Evolutionary conservation across 1,139 yeast genomes (phyloP).

Genomic region (Suhomyces kunorum): DNA sequence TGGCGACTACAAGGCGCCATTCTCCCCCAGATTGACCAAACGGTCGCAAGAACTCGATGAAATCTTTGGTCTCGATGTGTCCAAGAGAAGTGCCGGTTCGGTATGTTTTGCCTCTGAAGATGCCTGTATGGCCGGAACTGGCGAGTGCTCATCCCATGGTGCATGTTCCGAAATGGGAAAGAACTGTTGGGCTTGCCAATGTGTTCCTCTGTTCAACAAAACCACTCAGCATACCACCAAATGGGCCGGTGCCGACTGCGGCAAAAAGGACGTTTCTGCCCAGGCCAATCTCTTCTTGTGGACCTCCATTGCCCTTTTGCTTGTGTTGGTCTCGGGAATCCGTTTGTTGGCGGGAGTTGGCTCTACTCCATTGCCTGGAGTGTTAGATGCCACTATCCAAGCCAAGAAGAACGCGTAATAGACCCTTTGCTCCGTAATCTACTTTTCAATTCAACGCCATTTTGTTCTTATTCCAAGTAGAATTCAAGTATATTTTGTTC

Average conservation of each 20-base stretch:
- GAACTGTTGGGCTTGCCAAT: slow-evolving; percentile 59
- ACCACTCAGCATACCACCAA: slow-evolving; percentile 52
- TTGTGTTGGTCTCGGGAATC: slow-evolving; percentile 53
- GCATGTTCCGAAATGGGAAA: slow-evolving; percentile 44
- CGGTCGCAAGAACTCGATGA: slow-evolving; percentile 22
- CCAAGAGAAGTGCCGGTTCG: slow-evolving; percentile 22
- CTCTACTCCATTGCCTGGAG: slow-evolving; percentile 65
- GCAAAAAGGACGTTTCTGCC: slow-evolving; percentile 63
- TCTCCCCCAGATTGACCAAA: slow-evolving; percentile 8
- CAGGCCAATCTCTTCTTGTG: slow-evolving; percentile 69
- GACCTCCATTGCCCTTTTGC: slow-evolving; percentile 53
- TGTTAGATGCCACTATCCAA: slow-evolving; percentile 58
- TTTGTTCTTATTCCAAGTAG: too few species aligned
- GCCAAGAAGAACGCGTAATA: slow-evolving; percentile 33
- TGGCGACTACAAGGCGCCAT: slow-evolving; percentile 7
- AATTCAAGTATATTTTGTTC: too few species aligned
- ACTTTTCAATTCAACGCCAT: slow-evolving; percentile 1
- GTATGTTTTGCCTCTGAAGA: slow-evolving; percentile 48
- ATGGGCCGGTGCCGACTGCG: slow-evolving; percentile 71
- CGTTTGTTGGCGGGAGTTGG: slow-evolving; percentile 57
- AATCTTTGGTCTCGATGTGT: slow-evolving; percentile 26
- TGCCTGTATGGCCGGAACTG: slow-evolving; percentile 54
- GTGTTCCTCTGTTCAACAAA: slow-evolving; percentile 52
- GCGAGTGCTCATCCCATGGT: slow-evolving; percentile 66
- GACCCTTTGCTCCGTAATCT: background rate